Conservation (phyloP, 371 early-diverging fungal species). For the Umbelopsis sp. region DNA sequence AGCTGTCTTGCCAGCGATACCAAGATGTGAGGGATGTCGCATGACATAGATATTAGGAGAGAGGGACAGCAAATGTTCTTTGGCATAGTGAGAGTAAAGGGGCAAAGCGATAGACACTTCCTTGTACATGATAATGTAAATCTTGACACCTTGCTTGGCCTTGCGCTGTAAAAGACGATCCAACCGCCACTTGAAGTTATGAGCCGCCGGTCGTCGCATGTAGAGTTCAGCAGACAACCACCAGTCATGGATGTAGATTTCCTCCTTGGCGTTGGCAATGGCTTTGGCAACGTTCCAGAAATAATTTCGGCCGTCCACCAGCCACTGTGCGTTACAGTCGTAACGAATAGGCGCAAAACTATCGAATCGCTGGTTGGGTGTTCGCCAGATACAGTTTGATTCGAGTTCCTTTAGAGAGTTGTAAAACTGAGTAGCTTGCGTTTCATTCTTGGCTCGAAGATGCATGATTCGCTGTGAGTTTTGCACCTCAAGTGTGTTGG, state of each 20-base stretch:
- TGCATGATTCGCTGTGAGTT: constrained; percentile 53
- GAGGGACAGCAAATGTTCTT: constrained; percentile 60
- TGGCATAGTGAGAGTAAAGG: constrained; percentile 78
- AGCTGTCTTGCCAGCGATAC: constrained; percentile 52
- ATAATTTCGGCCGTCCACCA: constrained; percentile 84
- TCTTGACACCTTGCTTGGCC: constrained; percentile 86
- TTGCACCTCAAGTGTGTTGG: constrained; percentile 41
- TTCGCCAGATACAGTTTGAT: constrained; percentile 54
- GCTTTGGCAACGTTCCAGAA: constrained; percentile 76
- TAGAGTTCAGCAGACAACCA: constrained; percentile 66
- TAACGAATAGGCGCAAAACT: constrained; percentile 80
- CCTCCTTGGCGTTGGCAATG: constrained; percentile 66
- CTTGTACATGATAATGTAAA: constrained; percentile 89
- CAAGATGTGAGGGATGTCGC: constrained; percentile 69
- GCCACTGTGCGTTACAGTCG: constrained; percentile 63
- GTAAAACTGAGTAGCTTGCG: constrained; percentile 54
- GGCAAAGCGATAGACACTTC: constrained; percentile 82
- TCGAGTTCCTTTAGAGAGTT: constrained; percentile 40
- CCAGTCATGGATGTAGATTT: constrained; percentile 88
- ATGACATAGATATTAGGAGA: constrained; percentile 70
- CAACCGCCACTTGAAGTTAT: constrained; percentile 72
- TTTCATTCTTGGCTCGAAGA: constrained; percentile 57
- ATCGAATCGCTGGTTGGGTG: constrained; percentile 60
- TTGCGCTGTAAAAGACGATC: constrained; percentile 81
- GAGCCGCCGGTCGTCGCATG: constrained; percentile 71